Evolutionary conservation across 2,329 filamentous ascomycete species (phyloP).

Genomic region (Diaporthe sp.): DNA sequence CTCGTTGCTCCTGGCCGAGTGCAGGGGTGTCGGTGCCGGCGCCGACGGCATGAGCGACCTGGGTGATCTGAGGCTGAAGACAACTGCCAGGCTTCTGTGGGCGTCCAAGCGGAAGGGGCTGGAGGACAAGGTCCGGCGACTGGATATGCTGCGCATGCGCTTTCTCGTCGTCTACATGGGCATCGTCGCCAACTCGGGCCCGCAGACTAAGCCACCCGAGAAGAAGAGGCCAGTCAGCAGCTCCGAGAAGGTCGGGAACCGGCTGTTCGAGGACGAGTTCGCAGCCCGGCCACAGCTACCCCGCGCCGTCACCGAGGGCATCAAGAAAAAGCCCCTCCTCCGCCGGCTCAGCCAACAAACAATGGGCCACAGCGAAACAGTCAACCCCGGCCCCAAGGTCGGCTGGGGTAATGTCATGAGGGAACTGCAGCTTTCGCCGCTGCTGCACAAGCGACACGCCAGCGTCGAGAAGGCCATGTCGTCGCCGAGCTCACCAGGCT

Average conservation of each 20-base stretch:
- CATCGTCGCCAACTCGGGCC: conserved; percentile 60
- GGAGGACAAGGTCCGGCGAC: conserved; percentile 68
- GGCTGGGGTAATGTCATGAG: conserved; percentile 75
- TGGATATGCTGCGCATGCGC: conserved; percentile 74
- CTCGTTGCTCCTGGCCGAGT: conserved; percentile 61
- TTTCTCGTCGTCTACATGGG: conserved; percentile 75
- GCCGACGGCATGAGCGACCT: conserved; percentile 38
- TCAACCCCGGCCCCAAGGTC: conserved; percentile 60
- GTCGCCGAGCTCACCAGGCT: neutral
- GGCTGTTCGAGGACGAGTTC: conserved; percentile 43
- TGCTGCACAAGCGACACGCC: conserved; percentile 72
- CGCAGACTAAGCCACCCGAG: conserved; percentile 52
- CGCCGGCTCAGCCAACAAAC: conserved; percentile 67
- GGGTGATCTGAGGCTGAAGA: conserved; percentile 53
- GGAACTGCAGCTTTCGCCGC: conserved; percentile 71
- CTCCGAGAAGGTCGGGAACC: conserved; percentile 46
- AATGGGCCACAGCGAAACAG: conserved; percentile 66
- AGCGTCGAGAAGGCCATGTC: conserved; percentile 71
- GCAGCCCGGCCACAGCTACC: conserved; percentile 52
- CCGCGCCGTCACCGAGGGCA: conserved; percentile 58
- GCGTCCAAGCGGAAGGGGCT: conserved; percentile 65
- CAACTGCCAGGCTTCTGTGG: conserved; percentile 68
- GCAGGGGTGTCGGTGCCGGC: conserved; percentile 49
- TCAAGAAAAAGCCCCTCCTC: conserved; percentile 60
- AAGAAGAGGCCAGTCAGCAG: conserved; percentile 43